Percentiles rank a stretch among this genome's conserved stretches.
phyloP scores from a whole-genome alignment of 2,329 filamentous ascomycete species.

The Biscogniauxia marginata region DNA sequence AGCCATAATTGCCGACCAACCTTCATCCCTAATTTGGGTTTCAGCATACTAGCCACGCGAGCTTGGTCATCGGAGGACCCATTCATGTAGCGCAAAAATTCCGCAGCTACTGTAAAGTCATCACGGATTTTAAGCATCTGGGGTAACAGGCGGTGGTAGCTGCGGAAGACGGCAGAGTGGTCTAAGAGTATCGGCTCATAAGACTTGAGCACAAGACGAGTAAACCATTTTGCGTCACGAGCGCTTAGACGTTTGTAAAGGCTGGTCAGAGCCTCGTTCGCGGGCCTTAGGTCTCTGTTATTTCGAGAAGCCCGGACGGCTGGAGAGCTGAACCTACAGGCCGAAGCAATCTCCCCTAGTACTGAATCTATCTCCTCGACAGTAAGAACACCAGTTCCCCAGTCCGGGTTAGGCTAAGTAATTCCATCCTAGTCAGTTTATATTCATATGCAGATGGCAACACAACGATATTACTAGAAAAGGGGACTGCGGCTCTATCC shows the following conservation, averaged over 20 bases:
- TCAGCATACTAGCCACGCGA: slow-evolving; percentile 36
- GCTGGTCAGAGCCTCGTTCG: slow-evolving; percentile 48
- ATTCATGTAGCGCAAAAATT: slow-evolving; percentile 45
- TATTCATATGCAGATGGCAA: neutral
- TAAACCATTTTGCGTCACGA: slow-evolving; percentile 82
- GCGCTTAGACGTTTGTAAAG: slow-evolving; percentile 62
- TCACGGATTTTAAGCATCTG: slow-evolving; percentile 68
- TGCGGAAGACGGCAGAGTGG: slow-evolving; percentile 49
- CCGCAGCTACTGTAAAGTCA: slow-evolving; percentile 60
- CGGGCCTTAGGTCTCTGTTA: slow-evolving; percentile 26
- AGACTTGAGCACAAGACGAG: slow-evolving; percentile 74
- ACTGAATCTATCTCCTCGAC: slow-evolving; percentile 71
- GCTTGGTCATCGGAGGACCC: slow-evolving; percentile 21
- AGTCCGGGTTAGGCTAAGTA: slow-evolving; percentile 46
- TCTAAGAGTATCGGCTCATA: slow-evolving; percentile 68
- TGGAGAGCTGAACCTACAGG: slow-evolving; percentile 68
- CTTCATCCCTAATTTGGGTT: slow-evolving; percentile 59
- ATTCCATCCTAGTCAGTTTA: neutral
- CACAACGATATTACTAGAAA: neutral
- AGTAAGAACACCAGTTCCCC: slow-evolving; percentile 47
- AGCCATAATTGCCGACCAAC: slow-evolving; percentile 63
- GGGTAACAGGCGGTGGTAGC: slow-evolving; percentile 69
- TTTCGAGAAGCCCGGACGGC: slow-evolving; percentile 45
- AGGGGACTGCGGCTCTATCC: no score
- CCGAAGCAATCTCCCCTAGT: slow-evolving; percentile 66